phyloP scores from a whole-genome alignment of 2,329 filamentous ascomycete genomes.

The Penicillium sp. region DNA sequence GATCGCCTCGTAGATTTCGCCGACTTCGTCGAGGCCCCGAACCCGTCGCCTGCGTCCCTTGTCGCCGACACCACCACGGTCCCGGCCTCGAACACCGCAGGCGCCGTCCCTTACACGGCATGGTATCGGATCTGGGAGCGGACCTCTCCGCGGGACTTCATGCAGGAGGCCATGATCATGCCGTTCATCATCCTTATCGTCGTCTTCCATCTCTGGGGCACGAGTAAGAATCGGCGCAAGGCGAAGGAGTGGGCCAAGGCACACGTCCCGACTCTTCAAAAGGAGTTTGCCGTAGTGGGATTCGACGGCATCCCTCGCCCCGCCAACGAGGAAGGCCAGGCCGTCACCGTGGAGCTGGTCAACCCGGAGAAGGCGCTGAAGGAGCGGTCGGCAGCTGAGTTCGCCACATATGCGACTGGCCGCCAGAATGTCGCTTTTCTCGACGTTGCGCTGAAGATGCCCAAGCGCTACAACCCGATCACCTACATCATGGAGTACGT shows the following conservation, averaged over 20 bases:
- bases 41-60: slow-evolving; percentile 56
- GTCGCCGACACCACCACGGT: slow-evolving; percentile 41
- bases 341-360: slow-evolving; percentile 39
- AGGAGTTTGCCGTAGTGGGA: slow-evolving; percentile 85
- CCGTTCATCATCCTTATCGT: slow-evolving; percentile 71
- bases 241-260: slow-evolving; percentile 76
- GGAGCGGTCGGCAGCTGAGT: slow-evolving; percentile 87
- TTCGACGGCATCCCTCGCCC: slow-evolving; percentile 59
- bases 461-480: slow-evolving; percentile 83
- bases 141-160: slow-evolving; percentile 77
- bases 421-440: slow-evolving; percentile 89
- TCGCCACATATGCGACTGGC: slow-evolving; percentile 80
- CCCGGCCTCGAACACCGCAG: slow-evolving; percentile 46
- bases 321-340: slow-evolving; percentile 46
- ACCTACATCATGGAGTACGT: slow-evolving; percentile 63
- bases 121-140: slow-evolving; percentile 98
- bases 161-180: slow-evolving; percentile 78
- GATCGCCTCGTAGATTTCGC: slow-evolving; percentile 68
- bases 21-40: slow-evolving; percentile 80
- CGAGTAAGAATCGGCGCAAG: slow-evolving; percentile 73
- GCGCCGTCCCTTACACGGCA: slow-evolving; percentile 71
- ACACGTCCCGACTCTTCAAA: slow-evolving; percentile 67
- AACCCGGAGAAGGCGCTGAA: slow-evolving; percentile 64
- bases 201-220: slow-evolving; percentile 75
- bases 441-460: slow-evolving; percentile 76